Conservation (phyloP, 345 rosid species). For the Arabis alpina region DNA sequence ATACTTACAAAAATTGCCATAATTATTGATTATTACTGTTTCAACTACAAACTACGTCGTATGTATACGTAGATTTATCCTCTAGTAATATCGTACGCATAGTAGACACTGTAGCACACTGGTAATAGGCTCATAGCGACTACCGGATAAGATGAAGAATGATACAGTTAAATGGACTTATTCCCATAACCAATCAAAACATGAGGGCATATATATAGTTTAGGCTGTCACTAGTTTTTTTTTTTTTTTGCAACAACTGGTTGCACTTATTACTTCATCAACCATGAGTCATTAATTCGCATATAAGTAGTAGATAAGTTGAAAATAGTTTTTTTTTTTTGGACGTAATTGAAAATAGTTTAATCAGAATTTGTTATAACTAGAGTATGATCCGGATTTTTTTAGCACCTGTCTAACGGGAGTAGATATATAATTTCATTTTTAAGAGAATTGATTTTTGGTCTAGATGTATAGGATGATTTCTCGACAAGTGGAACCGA, state of each 20-base stretch:
- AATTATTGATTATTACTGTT: slow-evolving; percentile 39
- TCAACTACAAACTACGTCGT: slow-evolving; percentile 38
- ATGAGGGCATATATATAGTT: slow-evolving; percentile 2
- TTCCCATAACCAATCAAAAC: slow-evolving; percentile 11
- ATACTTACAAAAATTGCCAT: slow-evolving; percentile 26
- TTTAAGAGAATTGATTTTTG: no score
- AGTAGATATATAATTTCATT: no score
- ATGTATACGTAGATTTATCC: slow-evolving; percentile 10
- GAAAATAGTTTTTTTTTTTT: neutral
- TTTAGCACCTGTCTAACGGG: no score
- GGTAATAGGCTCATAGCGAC: slow-evolving; percentile 20
- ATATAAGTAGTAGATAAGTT: slow-evolving; percentile 17
- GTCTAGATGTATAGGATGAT: no score
- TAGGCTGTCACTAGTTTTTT: slow-evolving; percentile 12
- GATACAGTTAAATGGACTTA: slow-evolving; percentile 14
- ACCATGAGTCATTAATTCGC: neutral
- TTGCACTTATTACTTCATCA: neutral
- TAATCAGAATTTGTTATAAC: slow-evolving; percentile 18
- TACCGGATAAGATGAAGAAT: slow-evolving; percentile 17
- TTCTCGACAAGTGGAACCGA: neutral
- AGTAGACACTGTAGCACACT: slow-evolving; percentile 27
- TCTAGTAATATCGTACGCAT: slow-evolving; percentile 18
- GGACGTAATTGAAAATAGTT: neutral
- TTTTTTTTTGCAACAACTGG: slow-evolving; percentile 13
- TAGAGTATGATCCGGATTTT: no score